Evolutionary conservation across 345 rosid species (phyloP).

Genomic region (Raphanus raphanistrum): DNA sequence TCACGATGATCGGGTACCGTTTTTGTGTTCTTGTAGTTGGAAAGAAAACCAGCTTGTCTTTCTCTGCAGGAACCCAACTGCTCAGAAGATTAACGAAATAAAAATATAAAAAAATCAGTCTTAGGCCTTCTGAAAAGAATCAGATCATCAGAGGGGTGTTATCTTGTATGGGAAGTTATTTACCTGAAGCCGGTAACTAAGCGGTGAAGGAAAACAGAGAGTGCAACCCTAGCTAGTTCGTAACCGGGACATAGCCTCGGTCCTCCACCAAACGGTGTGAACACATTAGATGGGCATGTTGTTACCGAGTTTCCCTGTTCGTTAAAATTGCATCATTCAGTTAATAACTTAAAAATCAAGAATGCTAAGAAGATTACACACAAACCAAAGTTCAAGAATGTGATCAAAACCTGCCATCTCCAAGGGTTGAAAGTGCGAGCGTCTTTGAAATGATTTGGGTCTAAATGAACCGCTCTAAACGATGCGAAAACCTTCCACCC

Average conservation of each 20-base stretch:
- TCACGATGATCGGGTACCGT: conserved; percentile 75
- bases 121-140: neutral
- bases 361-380: neutral
- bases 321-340: neutral
- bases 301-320: conserved; percentile 53
- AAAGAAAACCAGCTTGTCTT: conserved; percentile 88
- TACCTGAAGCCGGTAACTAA: conserved; percentile 49
- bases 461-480: conserved; percentile 88
- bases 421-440: conserved; percentile 96
- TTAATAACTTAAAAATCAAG: neutral
- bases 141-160: neutral
- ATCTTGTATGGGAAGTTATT: neutral
- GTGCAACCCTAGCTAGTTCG: conserved; percentile 64
- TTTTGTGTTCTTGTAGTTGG: conserved; percentile 95
- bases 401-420: conserved; percentile 67
- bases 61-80: conserved; percentile 90
- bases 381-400: neutral
- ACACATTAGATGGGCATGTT: conserved; percentile 45
- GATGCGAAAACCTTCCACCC: conserved; percentile 98
- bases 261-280: conserved; percentile 68
- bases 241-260: conserved; percentile 63
- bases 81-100: neutral
- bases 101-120: neutral
- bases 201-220: conserved; percentile 64
- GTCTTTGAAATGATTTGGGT: conserved; percentile 74